These are phyloP conservation scores for Neurospora intermedia DNA, from an alignment of 495 filamentous ascomycete species.

Conservation along the genomic window DNA sequence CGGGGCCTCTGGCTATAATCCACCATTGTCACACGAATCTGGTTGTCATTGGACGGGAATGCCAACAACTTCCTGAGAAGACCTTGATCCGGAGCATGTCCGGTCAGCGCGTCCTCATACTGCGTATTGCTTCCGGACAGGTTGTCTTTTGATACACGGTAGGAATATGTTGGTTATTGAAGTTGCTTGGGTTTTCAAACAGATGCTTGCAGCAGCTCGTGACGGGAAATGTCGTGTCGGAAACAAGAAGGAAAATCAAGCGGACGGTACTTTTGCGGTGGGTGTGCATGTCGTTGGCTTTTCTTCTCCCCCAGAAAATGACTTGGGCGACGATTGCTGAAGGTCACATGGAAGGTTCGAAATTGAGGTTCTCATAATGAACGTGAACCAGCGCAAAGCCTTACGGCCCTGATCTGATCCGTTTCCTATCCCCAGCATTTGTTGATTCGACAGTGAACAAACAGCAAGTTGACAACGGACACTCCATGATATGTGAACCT, in stretches of 20 bases:
- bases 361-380: not conserved
- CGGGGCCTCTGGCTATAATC: not conserved
- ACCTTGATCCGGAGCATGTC: not conserved
- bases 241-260: not conserved
- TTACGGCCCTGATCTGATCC: not conserved
- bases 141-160: not conserved
- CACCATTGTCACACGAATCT: not conserved
- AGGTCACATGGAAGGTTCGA: not conserved
- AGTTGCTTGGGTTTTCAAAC: not conserved
- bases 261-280: not conserved
- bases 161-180: not conserved
- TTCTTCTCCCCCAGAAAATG: not conserved
- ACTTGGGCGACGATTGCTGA: not conserved
- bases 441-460: not conserved
- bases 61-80: not conserved
- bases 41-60: not conserved
- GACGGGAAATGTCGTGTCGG: not conserved
- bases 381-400: not conserved
- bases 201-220: not conserved
- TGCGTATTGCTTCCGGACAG: not conserved
- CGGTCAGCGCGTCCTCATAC: not conserved
- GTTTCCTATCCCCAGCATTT: not conserved
- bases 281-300: not conserved
- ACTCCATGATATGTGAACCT: not conserved
- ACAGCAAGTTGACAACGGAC: not conserved